Conservation (phyloP, 1,139 yeast genomes). For the Diutina mesorugosa region DNA sequence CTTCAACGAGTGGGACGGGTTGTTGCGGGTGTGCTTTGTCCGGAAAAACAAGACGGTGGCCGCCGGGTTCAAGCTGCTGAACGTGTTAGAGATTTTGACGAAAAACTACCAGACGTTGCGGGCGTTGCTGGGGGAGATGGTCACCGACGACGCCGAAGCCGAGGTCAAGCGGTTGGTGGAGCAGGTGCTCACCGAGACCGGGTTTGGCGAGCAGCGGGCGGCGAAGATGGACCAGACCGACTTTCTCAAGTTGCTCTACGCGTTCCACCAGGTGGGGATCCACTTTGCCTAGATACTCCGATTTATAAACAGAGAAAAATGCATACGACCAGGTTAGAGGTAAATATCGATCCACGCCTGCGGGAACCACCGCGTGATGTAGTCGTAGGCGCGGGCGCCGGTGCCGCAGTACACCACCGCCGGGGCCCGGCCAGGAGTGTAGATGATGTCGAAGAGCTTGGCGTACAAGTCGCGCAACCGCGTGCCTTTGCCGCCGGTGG, state of each 20-base stretch:
- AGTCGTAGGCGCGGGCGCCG: conserved; percentile 35
- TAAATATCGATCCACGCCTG: conserved; percentile 4
- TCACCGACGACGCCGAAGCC: conserved; percentile 32
- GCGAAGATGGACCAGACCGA: conserved; percentile 94
- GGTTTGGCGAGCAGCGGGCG: conserved; percentile 74
- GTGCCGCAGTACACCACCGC: conserved; percentile 35
- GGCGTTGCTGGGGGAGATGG: conserved; percentile 44
- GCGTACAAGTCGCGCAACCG: conserved; percentile 37
- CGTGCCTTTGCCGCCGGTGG: conserved; percentile 10
- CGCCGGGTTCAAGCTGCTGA: conserved; percentile 80
- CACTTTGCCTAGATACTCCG: conserved; percentile 54
- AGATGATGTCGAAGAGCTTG: conserved; percentile 40
- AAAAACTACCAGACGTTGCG: conserved; percentile 77
- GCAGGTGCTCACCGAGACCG: conserved; percentile 66
- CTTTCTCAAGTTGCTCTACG: conserved; percentile 73
- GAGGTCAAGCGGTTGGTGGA: conserved; percentile 42
- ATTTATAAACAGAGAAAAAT: background rate
- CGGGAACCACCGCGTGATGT: conserved; percentile 21
- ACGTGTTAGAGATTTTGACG: conserved; percentile 75
- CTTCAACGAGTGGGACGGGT: conserved; percentile 94
- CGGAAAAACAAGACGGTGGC: conserved; percentile 87
- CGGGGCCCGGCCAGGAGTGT: conserved; percentile 12
- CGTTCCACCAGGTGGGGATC: conserved; percentile 94
- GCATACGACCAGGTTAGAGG: background rate
- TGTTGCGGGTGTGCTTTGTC: conserved; percentile 79